Evolutionary conservation across 2,329 filamentous ascomycete genomes (phyloP).

Genomic region (Teratosphaeria nubilosa): DNA sequence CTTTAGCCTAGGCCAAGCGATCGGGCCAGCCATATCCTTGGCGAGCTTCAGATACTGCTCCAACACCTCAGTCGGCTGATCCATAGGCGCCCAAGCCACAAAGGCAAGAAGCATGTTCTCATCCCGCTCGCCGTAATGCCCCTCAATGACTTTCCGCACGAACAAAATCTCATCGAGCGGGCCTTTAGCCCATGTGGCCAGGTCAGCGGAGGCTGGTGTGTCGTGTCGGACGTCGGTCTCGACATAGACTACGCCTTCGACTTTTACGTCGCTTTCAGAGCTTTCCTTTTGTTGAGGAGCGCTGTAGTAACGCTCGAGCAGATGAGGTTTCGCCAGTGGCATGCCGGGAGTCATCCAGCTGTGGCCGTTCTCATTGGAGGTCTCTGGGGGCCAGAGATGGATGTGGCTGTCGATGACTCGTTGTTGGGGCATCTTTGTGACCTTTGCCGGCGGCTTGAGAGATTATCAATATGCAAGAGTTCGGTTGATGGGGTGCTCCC

Average conservation of each 20-base stretch:
- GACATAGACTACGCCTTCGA: constrained; percentile 65
- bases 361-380: constrained; percentile 50
- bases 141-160: constrained; percentile 55
- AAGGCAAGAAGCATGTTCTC: constrained; percentile 54
- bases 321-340: constrained; percentile 54
- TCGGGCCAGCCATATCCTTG: constrained; percentile 49
- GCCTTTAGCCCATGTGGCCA: constrained; percentile 50
- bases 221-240: constrained; percentile 60
- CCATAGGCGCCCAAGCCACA: constrained; percentile 78
- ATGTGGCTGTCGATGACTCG: constrained; percentile 79
- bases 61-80: constrained; percentile 51
- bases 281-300: constrained; percentile 27
- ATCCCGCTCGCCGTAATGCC: constrained; percentile 35
- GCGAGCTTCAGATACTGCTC: constrained; percentile 55
- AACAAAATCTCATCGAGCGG: constrained; percentile 65
- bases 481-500: background rate
- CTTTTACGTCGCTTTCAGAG: constrained; percentile 16
- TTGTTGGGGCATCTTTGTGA: constrained; percentile 15
- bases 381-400: constrained; percentile 68
- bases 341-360: constrained; percentile 56
- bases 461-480: background rate
- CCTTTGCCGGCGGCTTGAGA: background rate
- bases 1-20: constrained; percentile 56
- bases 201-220: constrained; percentile 6
- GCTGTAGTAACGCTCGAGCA: constrained; percentile 28